These are phyloP conservation scores for Backusella circina DNA, from an alignment of 192 early-diverging fungal genomes.

Conservation along the genomic window DNA sequence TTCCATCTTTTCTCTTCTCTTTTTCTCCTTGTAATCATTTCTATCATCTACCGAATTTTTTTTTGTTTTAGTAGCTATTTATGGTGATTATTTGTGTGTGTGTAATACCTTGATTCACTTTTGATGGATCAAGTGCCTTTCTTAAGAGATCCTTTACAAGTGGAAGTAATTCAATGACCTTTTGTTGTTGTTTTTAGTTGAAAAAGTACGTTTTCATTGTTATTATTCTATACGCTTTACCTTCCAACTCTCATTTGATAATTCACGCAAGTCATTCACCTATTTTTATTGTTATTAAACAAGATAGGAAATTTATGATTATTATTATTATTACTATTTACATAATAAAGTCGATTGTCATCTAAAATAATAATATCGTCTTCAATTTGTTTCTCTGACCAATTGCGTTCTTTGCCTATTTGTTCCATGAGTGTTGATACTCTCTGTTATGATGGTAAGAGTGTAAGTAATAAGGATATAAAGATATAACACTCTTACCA, in stretches of 20 bases:
- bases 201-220: not conserved
- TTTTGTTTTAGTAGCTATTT: not conserved
- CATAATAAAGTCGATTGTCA: constrained; percentile 40
- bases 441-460: constrained; percentile 28
- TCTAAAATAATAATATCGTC: constrained; percentile 41
- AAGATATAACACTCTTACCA: not conserved
- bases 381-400: constrained; percentile 43
- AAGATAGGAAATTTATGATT: not conserved
- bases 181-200: not conserved
- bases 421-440: constrained; percentile 45
- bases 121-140: constrained; percentile 34
- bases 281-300: not conserved
- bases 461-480: not conserved
- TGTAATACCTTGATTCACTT: constrained; percentile 2
- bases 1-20: constrained; percentile 15
- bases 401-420: constrained; percentile 45
- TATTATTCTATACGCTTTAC: constrained; percentile 22
- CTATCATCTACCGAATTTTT: constrained; percentile 15
- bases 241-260: constrained; percentile 52
- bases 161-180: constrained; percentile 43
- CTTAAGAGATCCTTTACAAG: constrained; percentile 49
- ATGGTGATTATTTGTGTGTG: not conserved
- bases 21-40: constrained; percentile 29
- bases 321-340: not conserved
- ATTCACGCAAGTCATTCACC: constrained; percentile 43